Evolutionary conservation across 495 filamentous ascomycete species (phyloP).

Genomic region (Aspergillus asperescens): DNA sequence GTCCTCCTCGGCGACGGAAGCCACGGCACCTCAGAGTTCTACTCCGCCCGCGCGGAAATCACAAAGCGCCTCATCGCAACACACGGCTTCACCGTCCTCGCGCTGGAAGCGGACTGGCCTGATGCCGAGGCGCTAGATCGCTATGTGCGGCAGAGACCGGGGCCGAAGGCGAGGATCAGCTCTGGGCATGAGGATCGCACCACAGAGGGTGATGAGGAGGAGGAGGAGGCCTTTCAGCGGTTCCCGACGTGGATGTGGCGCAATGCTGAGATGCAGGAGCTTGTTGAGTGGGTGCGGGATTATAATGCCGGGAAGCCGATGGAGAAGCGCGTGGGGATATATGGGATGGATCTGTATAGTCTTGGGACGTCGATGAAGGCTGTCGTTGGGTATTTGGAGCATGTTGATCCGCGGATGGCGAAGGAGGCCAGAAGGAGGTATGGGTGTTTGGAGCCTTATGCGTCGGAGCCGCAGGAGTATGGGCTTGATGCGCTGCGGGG

Average conservation of each 20-base stretch:
- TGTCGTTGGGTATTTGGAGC: slow-evolving; percentile 50
- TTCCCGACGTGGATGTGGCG: slow-evolving; percentile 64
- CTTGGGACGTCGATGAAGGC: slow-evolving; percentile 49
- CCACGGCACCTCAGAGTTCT: slow-evolving; percentile 59
- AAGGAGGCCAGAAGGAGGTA: slow-evolving; percentile 44
- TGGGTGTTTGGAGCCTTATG: slow-evolving; percentile 45
- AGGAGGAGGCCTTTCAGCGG: slow-evolving; percentile 43
- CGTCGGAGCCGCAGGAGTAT: slow-evolving; percentile 49
- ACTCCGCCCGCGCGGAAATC: slow-evolving; percentile 49
- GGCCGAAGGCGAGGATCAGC: slow-evolving; percentile 30
- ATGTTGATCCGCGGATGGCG: slow-evolving; percentile 41
- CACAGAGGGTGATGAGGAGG: background rate
- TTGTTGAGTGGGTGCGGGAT: slow-evolving; percentile 53
- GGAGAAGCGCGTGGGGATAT: slow-evolving; percentile 44
- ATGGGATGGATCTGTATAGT: slow-evolving; percentile 53
- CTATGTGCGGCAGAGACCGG: slow-evolving; percentile 48
- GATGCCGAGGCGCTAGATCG: slow-evolving; percentile 53
- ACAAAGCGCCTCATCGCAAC: slow-evolving; percentile 48
- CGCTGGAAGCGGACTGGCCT: slow-evolving; percentile 56
- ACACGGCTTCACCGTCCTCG: slow-evolving; percentile 53
- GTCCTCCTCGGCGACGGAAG: slow-evolving; percentile 54
- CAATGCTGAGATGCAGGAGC: slow-evolving; percentile 49
- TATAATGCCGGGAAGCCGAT: slow-evolving; percentile 34
- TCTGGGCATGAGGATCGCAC: slow-evolving; percentile 17
- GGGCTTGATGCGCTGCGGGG: slow-evolving; percentile 43